Percentiles rank a stretch among this genome's conserved stretches.
phyloP scores from a whole-genome alignment of 257 asterid species.

The Fraxinus excelsior region DNA sequence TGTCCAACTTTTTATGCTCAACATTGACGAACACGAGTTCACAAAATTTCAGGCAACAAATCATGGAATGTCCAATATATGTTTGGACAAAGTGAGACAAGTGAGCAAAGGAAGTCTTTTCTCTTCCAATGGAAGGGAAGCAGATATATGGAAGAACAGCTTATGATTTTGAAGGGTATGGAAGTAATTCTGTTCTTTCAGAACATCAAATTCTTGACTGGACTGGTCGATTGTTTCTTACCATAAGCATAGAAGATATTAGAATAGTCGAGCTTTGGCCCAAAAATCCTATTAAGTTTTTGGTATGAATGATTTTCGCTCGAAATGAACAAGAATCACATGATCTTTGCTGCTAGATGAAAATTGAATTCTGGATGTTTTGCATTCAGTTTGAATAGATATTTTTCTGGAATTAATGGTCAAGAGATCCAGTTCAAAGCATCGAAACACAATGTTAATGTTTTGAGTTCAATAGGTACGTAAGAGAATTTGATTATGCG shows the following conservation, averaged over 20 bases:
- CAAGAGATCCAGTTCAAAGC: too few relatives aligned
- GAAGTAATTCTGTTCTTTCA: conserved; percentile 49
- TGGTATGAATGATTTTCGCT: conserved; percentile 28
- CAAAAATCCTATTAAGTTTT: conserved; percentile 42
- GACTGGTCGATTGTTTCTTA: conserved; percentile 58
- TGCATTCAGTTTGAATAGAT: too few relatives aligned
- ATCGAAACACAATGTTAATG: too few relatives aligned
- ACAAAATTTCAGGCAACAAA: conserved; percentile 43
- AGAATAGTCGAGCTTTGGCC: conserved; percentile 53
- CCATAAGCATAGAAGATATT: conserved; percentile 42
- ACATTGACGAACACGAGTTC: neutral
- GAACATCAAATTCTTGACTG: conserved; percentile 64
- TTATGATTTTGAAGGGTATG: conserved; percentile 51
- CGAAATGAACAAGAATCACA: neutral
- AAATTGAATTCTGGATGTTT: too few relatives aligned
- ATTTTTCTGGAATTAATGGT: too few relatives aligned
- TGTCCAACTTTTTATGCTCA: neutral
- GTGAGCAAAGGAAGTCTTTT: conserved; percentile 42
- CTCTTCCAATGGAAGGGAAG: conserved; percentile 32
- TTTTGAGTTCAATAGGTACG: neutral
- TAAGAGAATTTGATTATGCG: neutral
- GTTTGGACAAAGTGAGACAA: conserved; percentile 33
- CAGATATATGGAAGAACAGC: too few relatives aligned
- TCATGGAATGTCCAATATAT: conserved; percentile 51
- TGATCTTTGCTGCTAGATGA: neutral